phyloP scores from a whole-genome alignment of 305 asterid genomes.

The Solanum hybrid region DNA sequence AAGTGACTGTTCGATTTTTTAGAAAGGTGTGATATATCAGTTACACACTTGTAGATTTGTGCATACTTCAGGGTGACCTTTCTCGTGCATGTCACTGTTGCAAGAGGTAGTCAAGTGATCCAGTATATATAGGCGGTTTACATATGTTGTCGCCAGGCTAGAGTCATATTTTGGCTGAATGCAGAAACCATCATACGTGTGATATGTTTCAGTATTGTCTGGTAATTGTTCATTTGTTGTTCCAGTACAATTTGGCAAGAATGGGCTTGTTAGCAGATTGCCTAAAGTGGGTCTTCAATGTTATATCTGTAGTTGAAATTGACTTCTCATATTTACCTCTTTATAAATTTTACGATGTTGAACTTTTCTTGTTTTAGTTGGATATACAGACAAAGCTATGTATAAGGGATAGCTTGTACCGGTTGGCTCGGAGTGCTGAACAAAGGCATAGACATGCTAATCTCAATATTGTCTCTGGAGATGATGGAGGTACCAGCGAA shows the following conservation, averaged over 20 bases:
- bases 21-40: neutral
- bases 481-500: constrained; percentile 34
- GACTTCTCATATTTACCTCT: neutral
- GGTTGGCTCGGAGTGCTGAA: constrained; percentile 88
- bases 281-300: neutral
- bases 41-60: neutral
- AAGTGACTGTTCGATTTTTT: neutral
- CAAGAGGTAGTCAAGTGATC: neutral
- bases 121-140: neutral
- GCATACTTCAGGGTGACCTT: neutral
- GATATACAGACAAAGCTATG: constrained; percentile 70
- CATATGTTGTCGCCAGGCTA: neutral
- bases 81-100: neutral
- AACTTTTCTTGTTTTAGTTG: constrained; percentile 46
- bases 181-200: neutral
- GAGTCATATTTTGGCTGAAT: neutral
- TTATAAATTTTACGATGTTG: neutral
- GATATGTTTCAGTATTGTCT: neutral
- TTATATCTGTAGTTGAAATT: constrained; percentile 11
- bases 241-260: neutral
- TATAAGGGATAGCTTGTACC: constrained; percentile 87
- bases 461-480: constrained; percentile 21
- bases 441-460: constrained; percentile 51
- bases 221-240: neutral
- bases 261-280: constrained; percentile 1